Conservation (phyloP, 2,329 filamentous ascomycete species). For the Corniculantispora saksenae region DNA sequence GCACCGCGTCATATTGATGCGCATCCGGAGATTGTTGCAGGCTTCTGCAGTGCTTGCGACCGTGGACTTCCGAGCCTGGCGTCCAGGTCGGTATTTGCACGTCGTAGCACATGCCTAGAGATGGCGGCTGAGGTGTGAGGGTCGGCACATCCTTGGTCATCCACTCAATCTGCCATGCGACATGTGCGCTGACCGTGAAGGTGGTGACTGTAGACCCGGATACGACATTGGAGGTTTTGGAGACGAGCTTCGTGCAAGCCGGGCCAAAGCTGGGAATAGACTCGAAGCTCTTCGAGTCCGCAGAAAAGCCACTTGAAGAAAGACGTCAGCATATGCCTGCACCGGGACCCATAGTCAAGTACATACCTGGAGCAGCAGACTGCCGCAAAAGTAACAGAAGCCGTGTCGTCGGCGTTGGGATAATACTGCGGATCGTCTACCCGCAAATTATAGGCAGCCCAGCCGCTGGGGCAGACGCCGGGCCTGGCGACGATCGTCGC, state of each 20-base stretch:
- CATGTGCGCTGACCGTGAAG: neutral
- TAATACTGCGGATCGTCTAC: constrained; percentile 11
- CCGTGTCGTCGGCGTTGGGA: neutral
- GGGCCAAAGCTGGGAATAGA: constrained; percentile 1
- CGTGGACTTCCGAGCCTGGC: neutral
- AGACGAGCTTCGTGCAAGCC: constrained; percentile 10
- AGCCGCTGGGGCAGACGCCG: constrained; percentile 9
- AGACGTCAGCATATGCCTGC: neutral
- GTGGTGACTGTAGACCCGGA: neutral
- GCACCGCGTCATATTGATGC: neutral
- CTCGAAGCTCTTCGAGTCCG: neutral
- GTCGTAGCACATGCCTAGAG: constrained; percentile 1
- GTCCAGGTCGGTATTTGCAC: constrained; percentile 11
- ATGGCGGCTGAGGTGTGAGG: constrained; percentile 3
- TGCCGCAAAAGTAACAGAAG: constrained; percentile 4
- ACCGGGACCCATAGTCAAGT: neutral
- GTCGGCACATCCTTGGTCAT: neutral
- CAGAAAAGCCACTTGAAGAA: neutral
- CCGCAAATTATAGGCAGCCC: constrained; percentile 2
- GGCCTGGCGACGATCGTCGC: constrained; percentile 2
- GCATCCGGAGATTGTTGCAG: neutral
- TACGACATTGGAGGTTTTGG: neutral
- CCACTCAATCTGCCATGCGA: constrained; percentile 9
- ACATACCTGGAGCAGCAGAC: constrained; percentile 6
- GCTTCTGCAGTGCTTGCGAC: neutral